Base-by-base conservation (phyloP, 192 early-diverging fungal species). In the Coemansia sp. region DNA sequence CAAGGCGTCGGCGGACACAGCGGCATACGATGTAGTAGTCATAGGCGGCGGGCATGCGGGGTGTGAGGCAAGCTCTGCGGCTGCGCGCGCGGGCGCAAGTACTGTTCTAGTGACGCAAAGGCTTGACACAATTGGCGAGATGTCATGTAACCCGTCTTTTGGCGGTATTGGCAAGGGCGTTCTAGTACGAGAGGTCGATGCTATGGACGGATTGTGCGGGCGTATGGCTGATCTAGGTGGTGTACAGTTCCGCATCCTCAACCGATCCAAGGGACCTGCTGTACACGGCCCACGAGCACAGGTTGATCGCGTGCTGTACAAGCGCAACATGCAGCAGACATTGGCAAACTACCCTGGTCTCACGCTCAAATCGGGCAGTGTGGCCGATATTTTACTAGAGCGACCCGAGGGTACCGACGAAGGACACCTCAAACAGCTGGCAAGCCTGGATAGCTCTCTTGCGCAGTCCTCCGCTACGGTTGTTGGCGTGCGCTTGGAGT, bases 131-230 rank as follows among this genome's bases (percentile, higher is more conserved):
- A 93, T 94, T 24, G 92, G 93, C 24, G 93, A 94, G 72, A 91
- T 94, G 92, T 94, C 93, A 16, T 94, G 93, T 72, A 94, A 94
- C 68, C 93, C 93, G 31, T 93, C 93, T 0, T 93, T 94, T 84
- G 93, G 93, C 44, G 93, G 93, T 5, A 87, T 94, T 8, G 93
- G 93, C 5, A 94, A 94, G 68, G 93, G 93, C n/a, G 84, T 89
- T 16, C 77, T 94, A 29, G 91, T 94, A 22, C 82, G 87, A 62
- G 93, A 94, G 66, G 86, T 94, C 16, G 93, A 94, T 71, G 93
- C 93, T 13, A 73, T 94, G 78, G 93, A 93, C 72, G 93, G 93
- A 47, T 85, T 94, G n/a, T 94, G 93, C 70, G 91, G 90, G 16
- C 82, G 86, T 20, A 91, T 93, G 68, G 89, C 91, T 15, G 92